Evolutionary conservation across 1,139 yeast genomes (phyloP).

Genomic region (Blastobotrys proliferans): DNA sequence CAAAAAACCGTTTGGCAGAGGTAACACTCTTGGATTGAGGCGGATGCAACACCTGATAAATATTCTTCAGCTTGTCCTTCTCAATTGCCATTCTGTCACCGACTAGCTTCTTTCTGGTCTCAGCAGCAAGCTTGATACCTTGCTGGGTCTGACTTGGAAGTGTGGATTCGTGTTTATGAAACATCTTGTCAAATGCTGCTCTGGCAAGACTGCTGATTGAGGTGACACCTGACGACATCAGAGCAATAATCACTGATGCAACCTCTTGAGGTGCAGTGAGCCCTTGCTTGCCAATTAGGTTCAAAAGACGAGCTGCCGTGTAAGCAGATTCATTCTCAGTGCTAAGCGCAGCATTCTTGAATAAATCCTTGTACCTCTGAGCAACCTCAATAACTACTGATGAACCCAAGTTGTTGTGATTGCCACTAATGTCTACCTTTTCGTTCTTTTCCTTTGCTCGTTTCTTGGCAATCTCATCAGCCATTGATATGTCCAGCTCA

Average conservation of each 20-base stretch:
- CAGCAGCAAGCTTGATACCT: slow-evolving; percentile 55
- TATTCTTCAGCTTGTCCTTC: slow-evolving; percentile 5
- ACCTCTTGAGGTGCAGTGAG: slow-evolving; percentile 73
- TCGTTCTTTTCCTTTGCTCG: slow-evolving; percentile 39
- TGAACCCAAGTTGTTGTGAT: slow-evolving; percentile 49
- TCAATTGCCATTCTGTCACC: slow-evolving; percentile 3
- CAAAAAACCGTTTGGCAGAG: slow-evolving; percentile 10
- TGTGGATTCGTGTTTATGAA: slow-evolving; percentile 64
- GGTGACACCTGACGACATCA: slow-evolving; percentile 51
- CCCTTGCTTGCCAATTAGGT: slow-evolving; percentile 55
- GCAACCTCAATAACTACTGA: slow-evolving; percentile 69
- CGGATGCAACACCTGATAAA: slow-evolving; percentile 11
- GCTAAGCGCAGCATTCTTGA: slow-evolving; percentile 47
- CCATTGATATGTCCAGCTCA: slow-evolving; percentile 43
- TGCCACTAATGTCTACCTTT: slow-evolving; percentile 51
- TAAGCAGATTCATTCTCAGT: slow-evolving; percentile 46
- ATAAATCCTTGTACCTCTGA: slow-evolving; percentile 52
- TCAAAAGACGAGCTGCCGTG: slow-evolving; percentile 51
- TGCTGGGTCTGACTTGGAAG: slow-evolving; percentile 60
- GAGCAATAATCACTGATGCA: slow-evolving; percentile 52
- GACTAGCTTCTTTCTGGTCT: slow-evolving; percentile 35
- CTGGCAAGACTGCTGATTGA: slow-evolving; percentile 46
- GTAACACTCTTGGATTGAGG: slow-evolving; percentile 6
- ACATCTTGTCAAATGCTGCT: slow-evolving; percentile 52
- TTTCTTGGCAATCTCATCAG: slow-evolving; percentile 34